These are phyloP conservation scores for Tolypocladium guangdongense DNA, from an alignment of 2,329 filamentous ascomycete genomes.

Conservation along the genomic window DNA sequence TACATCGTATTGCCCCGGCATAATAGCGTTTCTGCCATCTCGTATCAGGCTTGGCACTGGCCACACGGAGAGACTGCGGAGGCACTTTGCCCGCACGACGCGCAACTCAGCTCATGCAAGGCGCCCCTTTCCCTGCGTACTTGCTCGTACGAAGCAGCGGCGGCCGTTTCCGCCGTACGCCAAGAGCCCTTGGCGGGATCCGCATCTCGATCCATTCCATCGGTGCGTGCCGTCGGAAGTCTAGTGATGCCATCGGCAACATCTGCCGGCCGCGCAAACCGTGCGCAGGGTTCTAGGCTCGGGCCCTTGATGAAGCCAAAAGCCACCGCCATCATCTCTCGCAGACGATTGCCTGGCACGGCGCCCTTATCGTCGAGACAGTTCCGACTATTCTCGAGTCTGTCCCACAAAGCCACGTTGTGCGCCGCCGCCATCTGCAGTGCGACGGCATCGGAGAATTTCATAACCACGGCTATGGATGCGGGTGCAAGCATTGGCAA, in stretches of 20 bases:
- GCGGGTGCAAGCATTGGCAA: no score
- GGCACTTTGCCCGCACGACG: neutral
- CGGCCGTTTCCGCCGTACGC: neutral
- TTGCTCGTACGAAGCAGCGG: no score
- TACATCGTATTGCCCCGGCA: neutral
- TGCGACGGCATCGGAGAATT: no score
- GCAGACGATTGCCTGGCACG: neutral
- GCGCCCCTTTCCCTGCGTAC: no score
- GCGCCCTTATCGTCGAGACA: no score
- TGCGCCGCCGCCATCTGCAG: no score
- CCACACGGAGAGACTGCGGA: neutral
- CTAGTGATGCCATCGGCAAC: neutral
- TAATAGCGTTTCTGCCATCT: neutral
- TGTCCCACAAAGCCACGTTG: no score
- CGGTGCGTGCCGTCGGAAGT: neutral
- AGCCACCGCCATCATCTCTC: neutral
- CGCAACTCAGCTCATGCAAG: neutral
- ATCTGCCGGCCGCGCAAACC: neutral
- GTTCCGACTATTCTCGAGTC: no score
- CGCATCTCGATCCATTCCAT: neutral
- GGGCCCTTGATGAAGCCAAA: neutral
- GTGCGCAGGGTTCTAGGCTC: neutral
- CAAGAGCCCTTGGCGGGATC: neutral
- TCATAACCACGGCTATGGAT: no score
- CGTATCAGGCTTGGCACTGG: neutral